Conservation (phyloP, 2,329 filamentous ascomycete species). For the Thermothelomyces thermophilus region DNA sequence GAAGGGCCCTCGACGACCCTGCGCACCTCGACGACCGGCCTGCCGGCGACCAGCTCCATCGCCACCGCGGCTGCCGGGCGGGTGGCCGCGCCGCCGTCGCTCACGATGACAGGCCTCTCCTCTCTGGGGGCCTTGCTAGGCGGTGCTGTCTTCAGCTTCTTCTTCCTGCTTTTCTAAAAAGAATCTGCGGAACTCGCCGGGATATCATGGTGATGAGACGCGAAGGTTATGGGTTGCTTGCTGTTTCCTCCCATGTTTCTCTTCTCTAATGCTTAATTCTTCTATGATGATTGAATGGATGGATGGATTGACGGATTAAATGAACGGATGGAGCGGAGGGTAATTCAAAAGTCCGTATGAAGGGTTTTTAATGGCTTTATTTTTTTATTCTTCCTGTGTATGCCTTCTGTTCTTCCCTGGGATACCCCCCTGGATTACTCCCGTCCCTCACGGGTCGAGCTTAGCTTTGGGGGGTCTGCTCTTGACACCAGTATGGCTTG, state of each 20-base stretch:
- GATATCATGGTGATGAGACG: too few species aligned
- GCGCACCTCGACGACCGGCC: background rate
- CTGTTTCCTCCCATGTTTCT: background rate
- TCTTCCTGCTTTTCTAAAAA: too few species aligned
- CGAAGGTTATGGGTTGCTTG: too few species aligned
- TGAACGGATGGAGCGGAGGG: too few species aligned
- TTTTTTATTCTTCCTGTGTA: background rate
- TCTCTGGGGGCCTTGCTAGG: background rate
- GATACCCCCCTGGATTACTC: too few species aligned
- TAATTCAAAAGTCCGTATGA: constrained; percentile 1
- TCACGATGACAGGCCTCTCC: background rate
- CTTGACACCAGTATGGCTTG: too few species aligned
- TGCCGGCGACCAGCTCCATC: background rate
- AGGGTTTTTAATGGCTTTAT: constrained; percentile 4
- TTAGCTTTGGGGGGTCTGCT: too few species aligned
- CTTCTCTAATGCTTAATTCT: constrained; percentile 10
- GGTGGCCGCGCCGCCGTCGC: background rate
- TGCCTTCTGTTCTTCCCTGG: too few species aligned
- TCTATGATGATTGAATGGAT: background rate
- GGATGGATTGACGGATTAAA: too few species aligned
- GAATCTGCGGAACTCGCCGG: too few species aligned
- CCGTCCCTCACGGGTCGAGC: too few species aligned
- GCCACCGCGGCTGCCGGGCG: constrained; percentile 1
- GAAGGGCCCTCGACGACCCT: background rate
- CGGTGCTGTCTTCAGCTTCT: background rate